Evolutionary conservation across 2,329 filamentous ascomycete species (phyloP).

Genomic region (Pestalotiopsis fici): DNA sequence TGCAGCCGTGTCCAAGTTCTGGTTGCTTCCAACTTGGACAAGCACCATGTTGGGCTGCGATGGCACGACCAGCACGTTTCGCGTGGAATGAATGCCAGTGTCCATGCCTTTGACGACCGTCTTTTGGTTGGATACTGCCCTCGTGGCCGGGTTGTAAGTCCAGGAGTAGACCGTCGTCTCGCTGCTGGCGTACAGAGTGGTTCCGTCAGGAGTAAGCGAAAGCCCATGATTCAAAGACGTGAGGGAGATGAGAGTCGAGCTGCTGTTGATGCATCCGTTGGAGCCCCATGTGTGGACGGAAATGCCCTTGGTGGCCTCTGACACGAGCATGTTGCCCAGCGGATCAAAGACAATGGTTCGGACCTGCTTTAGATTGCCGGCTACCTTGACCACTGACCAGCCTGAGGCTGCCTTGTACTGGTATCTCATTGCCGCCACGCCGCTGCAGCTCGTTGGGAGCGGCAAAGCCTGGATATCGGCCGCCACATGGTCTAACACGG

Average conservation of each 20-base stretch:
- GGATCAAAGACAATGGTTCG: conserved; percentile 24
- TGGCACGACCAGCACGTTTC: conserved; percentile 52
- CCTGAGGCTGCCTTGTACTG: conserved; percentile 31
- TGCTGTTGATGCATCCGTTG: conserved; percentile 36
- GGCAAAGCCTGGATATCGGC: conserved; percentile 26
- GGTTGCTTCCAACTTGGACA: conserved; percentile 56
- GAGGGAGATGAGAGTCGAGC: conserved; percentile 19
- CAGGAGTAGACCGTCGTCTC: conserved; percentile 52
- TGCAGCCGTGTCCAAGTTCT: conserved; percentile 54
- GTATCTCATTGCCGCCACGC: conserved; percentile 33
- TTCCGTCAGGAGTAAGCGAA: conserved; percentile 38
- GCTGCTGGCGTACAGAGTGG: conserved; percentile 38
- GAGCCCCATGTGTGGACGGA: conserved; percentile 40
- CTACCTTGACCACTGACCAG: conserved; percentile 31
- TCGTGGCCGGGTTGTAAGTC: conserved; percentile 53
- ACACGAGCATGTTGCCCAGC: conserved; percentile 30
- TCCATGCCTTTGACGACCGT: conserved; percentile 40
- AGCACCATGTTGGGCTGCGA: conserved; percentile 51
- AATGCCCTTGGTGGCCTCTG: conserved; percentile 36
- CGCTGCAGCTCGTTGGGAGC: conserved; percentile 32
- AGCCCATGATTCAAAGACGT: conserved; percentile 39
- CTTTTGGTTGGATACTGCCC: conserved; percentile 45
- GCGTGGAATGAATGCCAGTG: conserved; percentile 38
- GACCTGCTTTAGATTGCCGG: conserved; percentile 20
- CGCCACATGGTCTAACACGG: conserved; percentile 11